A percentile compares a stretch with the other conserved stretches of the same genome.
These are phyloP conservation scores for Aspergillus vadensis DNA, from an alignment of 2,329 filamentous ascomycete genomes.

Conservation along the genomic window DNA sequence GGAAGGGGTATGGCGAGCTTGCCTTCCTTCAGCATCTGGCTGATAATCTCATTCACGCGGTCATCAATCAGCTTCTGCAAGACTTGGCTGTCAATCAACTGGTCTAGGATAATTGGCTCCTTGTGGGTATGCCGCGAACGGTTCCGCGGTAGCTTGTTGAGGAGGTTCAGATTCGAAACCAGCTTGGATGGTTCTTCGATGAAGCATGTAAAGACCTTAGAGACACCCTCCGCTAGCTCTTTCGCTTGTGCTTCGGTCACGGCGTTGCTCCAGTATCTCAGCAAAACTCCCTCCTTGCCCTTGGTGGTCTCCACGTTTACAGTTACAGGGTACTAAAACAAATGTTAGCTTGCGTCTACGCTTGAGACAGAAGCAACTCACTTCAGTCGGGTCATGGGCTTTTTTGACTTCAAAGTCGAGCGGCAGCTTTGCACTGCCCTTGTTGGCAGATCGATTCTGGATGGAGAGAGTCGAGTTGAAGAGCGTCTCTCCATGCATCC, in stretches of 20 bases:
- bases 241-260: constrained; percentile 40
- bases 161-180: constrained; percentile 27
- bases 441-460: constrained; percentile 36
- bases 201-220: constrained; percentile 36
- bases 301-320: constrained; percentile 43
- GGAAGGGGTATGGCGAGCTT: constrained; percentile 1
- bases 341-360: constrained; percentile 11
- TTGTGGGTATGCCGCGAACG: not conserved
- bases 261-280: constrained; percentile 44
- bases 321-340: constrained; percentile 40
- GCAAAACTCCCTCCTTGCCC: constrained; percentile 38
- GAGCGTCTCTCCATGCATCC: constrained; percentile 36
- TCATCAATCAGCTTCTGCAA: constrained; percentile 38
- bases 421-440: constrained; percentile 25
- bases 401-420: constrained; percentile 36
- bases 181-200: constrained; percentile 30
- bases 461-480: constrained; percentile 49
- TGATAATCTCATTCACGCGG: constrained; percentile 38
- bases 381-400: constrained; percentile 43
- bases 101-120: not conserved
- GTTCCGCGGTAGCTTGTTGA: not conserved
- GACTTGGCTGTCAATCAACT: constrained; percentile 24
- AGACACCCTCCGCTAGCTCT: constrained; percentile 32
- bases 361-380: constrained; percentile 17
- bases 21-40: constrained; percentile 27